A percentile compares a stretch with the other conserved stretches of the same genome.
These are phyloP conservation scores for Balamuthia mandrillaris DNA, from an alignment of 208 protist genomes.

Conservation along the genomic window DNA sequence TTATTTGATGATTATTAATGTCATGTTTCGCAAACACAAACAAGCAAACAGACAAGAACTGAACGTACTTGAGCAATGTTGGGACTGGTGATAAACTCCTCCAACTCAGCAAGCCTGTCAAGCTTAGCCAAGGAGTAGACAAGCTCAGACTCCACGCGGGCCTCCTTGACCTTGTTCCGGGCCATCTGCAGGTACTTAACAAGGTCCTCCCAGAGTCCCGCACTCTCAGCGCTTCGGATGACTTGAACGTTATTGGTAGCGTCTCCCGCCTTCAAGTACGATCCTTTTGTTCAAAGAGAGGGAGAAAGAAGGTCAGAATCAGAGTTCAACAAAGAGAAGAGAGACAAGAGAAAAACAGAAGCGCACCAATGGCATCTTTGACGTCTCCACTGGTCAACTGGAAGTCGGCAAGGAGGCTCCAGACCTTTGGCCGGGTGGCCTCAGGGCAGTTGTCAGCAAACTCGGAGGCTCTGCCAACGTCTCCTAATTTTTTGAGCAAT, in stretches of 20 bases:
- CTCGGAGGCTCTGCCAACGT: slow-evolving; percentile 87
- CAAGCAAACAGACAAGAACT: background rate
- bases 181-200: slow-evolving; percentile 98
- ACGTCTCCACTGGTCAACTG: slow-evolving; percentile 87
- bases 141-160: slow-evolving; percentile 95
- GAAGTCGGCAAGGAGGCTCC: slow-evolving; percentile 88
- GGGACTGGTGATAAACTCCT: slow-evolving; percentile 96
- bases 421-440: slow-evolving; percentile 91
- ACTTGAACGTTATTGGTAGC: slow-evolving; percentile 68
- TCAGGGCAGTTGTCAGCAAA: slow-evolving; percentile 91
- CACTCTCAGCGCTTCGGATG: slow-evolving; percentile 83
- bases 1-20: slow-evolving; percentile 54
- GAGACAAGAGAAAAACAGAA: background rate
- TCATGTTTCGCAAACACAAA: background rate
- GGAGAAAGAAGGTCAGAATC: background rate
- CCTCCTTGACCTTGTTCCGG: slow-evolving; percentile 82
- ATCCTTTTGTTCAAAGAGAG: slow-evolving; percentile 58
- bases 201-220: slow-evolving; percentile 90
- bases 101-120: slow-evolving; percentile 90
- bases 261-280: slow-evolving; percentile 96
- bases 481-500: slow-evolving; percentile 80
- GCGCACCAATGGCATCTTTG: slow-evolving; percentile 87
- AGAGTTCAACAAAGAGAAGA: background rate
- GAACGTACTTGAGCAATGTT: slow-evolving; percentile 84
- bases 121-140: slow-evolving; percentile 94